Conservation (phyloP, 176 grass and related monocot species). For the Rhynchospora pubera region DNA sequence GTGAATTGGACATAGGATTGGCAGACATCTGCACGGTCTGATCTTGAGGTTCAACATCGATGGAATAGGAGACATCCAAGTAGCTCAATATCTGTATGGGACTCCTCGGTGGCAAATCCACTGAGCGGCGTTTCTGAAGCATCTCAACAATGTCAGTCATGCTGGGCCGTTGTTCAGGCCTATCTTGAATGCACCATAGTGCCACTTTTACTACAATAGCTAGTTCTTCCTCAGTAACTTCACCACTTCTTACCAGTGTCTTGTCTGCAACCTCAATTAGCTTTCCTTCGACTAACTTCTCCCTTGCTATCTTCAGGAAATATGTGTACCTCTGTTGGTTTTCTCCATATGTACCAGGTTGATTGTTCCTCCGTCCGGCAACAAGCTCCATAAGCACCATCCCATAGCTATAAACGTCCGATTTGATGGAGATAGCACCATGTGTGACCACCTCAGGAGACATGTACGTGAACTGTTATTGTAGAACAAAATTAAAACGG, state of each 20-base stretch:
- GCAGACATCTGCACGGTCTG: neutral
- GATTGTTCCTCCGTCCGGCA: slow-evolving; percentile 29
- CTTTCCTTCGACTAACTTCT: slow-evolving; percentile 24
- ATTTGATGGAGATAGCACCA: slow-evolving; percentile 28
- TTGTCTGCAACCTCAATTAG: slow-evolving; percentile 36
- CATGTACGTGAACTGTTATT: slow-evolving; percentile 28
- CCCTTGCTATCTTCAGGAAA: slow-evolving; percentile 22
- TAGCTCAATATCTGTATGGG: slow-evolving; percentile 17
- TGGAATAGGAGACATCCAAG: neutral
- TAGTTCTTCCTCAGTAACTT: slow-evolving; percentile 17
- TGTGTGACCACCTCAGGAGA: slow-evolving; percentile 41
- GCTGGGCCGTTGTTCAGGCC: slow-evolving; percentile 17
- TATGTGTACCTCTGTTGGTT: neutral
- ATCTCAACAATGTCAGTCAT: slow-evolving; percentile 12
- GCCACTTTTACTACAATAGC: slow-evolving; percentile 13
- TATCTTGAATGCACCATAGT: slow-evolving; percentile 32
- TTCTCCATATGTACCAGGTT: neutral
- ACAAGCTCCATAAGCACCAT: slow-evolving; percentile 56
- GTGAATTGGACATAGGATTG: slow-evolving; percentile 1
- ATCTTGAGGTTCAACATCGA: neutral
- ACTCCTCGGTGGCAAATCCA: slow-evolving; percentile 23
- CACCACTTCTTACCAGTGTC: slow-evolving; percentile 16
- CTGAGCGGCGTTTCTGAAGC: slow-evolving; percentile 14
- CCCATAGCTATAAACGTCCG: slow-evolving; percentile 59
- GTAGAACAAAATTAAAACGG: neutral